Conservation (phyloP, 805 yeast species). For the Saturnispora bothae region DNA sequence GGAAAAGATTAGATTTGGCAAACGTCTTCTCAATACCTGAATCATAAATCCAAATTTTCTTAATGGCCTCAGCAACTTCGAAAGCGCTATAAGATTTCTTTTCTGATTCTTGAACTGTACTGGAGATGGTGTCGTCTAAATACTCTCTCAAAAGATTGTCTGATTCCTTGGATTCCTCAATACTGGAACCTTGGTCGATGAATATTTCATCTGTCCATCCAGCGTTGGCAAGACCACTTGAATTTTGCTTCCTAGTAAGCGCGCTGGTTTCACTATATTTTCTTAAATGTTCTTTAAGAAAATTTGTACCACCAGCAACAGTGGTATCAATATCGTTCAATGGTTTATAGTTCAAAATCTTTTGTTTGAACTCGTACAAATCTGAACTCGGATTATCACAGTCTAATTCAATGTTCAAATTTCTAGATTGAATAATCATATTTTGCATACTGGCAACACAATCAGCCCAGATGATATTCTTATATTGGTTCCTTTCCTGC, state of each 20-base stretch:
- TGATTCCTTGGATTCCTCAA: constrained; percentile 12
- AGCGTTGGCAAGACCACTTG: constrained; percentile 42
- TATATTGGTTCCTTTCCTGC: constrained; percentile 69
- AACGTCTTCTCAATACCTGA: constrained; percentile 53
- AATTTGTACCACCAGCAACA: constrained; percentile 54
- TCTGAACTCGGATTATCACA: constrained; percentile 48
- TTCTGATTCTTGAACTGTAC: background rate
- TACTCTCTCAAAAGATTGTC: constrained; percentile 13
- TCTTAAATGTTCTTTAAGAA: constrained; percentile 52
- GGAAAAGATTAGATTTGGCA: constrained; percentile 62
- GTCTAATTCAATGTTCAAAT: constrained; percentile 49
- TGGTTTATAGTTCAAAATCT: constrained; percentile 46
- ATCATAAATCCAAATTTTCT: constrained; percentile 59
- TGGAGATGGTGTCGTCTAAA: constrained; percentile 10
- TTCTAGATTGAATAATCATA: constrained; percentile 65
- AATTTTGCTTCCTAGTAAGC: constrained; percentile 37
- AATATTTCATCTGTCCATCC: constrained; percentile 23
- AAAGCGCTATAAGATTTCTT: constrained; percentile 22
- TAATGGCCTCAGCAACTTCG: constrained; percentile 65
- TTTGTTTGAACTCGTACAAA: constrained; percentile 37
- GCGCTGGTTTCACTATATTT: constrained; percentile 49
- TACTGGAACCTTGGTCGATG: constrained; percentile 6
- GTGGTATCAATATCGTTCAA: constrained; percentile 53
- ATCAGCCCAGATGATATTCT: constrained; percentile 89
- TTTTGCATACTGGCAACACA: constrained; percentile 75